A percentile compares a stretch with the other conserved stretches of the same genome.
phyloP scores from a whole-genome alignment of 2,329 filamentous ascomycete genomes.

The Aspergillus tubingensis region DNA sequence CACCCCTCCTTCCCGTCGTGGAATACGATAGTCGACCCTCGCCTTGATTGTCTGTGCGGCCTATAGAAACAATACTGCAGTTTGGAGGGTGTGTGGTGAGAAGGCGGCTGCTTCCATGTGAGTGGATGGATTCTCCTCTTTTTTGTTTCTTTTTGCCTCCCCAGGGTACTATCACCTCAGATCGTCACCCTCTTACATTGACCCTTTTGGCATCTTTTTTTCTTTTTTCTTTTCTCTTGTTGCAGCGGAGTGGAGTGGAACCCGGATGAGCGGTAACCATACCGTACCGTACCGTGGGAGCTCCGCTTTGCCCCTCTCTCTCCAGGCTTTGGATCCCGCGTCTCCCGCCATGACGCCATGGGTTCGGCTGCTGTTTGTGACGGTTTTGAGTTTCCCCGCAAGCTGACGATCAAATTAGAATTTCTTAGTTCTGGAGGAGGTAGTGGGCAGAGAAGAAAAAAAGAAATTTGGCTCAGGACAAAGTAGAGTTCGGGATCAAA shows the following conservation, averaged over 20 bases:
- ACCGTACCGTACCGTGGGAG: constrained; percentile 14
- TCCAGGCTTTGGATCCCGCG: constrained; percentile 10
- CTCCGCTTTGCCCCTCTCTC: constrained; percentile 5
- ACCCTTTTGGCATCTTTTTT: not conserved
- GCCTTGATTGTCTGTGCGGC: not conserved
- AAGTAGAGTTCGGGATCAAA: not conserved
- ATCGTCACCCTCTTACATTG: not conserved
- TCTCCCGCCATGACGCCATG: constrained; percentile 24
- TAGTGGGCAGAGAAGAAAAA: not conserved
- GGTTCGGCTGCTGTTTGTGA: constrained; percentile 10
- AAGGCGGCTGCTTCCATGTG: not conserved
- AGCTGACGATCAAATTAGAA: constrained; percentile 14
- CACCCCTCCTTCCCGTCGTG: not conserved
- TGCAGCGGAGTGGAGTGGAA: constrained; percentile 4
- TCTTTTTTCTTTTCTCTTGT: not conserved
- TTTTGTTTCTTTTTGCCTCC: not conserved
- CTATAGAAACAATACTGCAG: not conserved
- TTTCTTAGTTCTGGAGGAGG: not conserved
- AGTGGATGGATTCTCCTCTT: not conserved
- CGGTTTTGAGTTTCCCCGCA: constrained; percentile 19
- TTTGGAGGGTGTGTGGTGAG: not conserved
- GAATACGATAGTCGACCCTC: not conserved
- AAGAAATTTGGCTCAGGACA: not conserved
- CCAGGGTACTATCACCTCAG: not conserved
- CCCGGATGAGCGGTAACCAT: constrained; percentile 6